phyloP scores from a whole-genome alignment of 2,329 filamentous ascomycete species.

The Parascedosporium putredinis region DNA sequence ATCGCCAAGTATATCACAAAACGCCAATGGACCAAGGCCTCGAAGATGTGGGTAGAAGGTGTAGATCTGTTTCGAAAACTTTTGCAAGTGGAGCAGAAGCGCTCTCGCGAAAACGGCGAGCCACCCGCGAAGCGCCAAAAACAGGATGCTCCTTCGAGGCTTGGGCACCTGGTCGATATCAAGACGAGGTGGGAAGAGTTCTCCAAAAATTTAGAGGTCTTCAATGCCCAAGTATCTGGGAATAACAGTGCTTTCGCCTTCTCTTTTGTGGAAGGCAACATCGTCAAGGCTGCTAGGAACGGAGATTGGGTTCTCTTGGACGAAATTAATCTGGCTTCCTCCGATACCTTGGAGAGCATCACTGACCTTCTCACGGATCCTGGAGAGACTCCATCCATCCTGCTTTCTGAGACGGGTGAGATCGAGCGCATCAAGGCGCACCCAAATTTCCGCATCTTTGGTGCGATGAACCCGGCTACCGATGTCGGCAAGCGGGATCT shows the following conservation, averaged over 20 bases:
- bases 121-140: slow-evolving; percentile 35
- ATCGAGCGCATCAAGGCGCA: slow-evolving; percentile 85
- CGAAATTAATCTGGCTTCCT: slow-evolving; percentile 91
- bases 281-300: slow-evolving; percentile 90
- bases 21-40: slow-evolving; percentile 77
- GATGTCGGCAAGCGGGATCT: slow-evolving; percentile 95
- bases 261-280: slow-evolving; percentile 89
- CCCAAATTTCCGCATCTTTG: slow-evolving; percentile 89
- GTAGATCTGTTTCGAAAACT: slow-evolving; percentile 76
- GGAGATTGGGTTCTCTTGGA: slow-evolving; percentile 96
- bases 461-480: slow-evolving; percentile 97
- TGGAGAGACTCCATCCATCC: slow-evolving; percentile 64
- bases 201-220: slow-evolving; percentile 59
- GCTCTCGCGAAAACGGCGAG: slow-evolving; percentile 23
- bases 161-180: slow-evolving; percentile 50
- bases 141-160: slow-evolving; percentile 36
- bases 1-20: slow-evolving; percentile 71
- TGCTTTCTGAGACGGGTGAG: slow-evolving; percentile 88
- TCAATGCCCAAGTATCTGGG: slow-evolving; percentile 68
- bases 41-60: slow-evolving; percentile 80
- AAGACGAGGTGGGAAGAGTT: slow-evolving; percentile 72
- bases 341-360: slow-evolving; percentile 90
- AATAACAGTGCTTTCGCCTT: slow-evolving; percentile 76
- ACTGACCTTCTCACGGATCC: slow-evolving; percentile 74
- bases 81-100: slow-evolving; percentile 49